Evolutionary conservation across 306 rosid species (phyloP), one percentile per base, ranked within the genome.

Genomic region (Datisca glomerata): DNA sequence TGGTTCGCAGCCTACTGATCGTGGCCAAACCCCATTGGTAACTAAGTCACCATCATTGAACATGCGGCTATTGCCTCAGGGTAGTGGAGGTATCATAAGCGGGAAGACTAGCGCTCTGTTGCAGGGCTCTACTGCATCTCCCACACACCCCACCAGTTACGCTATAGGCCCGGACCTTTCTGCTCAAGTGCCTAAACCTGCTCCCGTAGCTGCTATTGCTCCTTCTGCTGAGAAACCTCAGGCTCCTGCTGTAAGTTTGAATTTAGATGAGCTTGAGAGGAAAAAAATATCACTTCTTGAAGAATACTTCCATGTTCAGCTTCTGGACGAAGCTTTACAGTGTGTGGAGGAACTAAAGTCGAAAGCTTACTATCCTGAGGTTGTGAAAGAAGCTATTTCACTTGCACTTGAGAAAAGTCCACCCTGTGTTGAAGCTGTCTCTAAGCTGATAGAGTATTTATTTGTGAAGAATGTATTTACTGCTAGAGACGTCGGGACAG

Each of bases 371-470:
- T 56, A 85, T 57, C 78, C 82, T 2, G 96, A 91, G 73, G 24
- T 91, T 64, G 96, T 91, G 35, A 91, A 85, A 69, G 96, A 91
- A 63, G 73, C 94, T n/a, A 68, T 91, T 50, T 48, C 59, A 42
- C 75, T 78, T 13, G 92, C 82, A 2, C 78, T 91, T 16, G 99
- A 85, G 54, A 75, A 71, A 57, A 78, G 76, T 57, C 84, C 70
- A 3, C 86, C 94, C 2, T 57, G 66, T 14, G 77, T 71, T n/a
- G 85, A 73, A 48, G 72, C 71, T 18, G 77, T 79, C 5, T 68
- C 64, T 29, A 85, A 66, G 35, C 91, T 91, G 60, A 53, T 91
- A 0, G 80, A 78, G 55, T 5, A 69, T 64, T 72, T 91, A 34
- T 50, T 61, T 14, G 51, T 28, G 1, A 71, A 60, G 71, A 68